Evolutionary conservation across 257 asterid genomes (phyloP).

Genomic region (Mitragyna speciosa): DNA sequence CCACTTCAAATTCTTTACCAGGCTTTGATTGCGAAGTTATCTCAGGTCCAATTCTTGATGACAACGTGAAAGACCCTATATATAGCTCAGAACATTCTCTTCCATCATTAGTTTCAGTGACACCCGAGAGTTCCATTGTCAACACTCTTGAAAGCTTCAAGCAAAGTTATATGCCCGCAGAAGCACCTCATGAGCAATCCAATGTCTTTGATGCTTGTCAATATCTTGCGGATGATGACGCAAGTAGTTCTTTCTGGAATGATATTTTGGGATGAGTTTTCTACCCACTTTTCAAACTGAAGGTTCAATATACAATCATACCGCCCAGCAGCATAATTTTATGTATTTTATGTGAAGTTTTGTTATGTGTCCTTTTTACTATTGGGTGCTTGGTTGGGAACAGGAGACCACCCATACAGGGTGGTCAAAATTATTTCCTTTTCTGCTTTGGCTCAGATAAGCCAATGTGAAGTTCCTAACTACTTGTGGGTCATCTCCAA

Average conservation of each 20-base stretch:
- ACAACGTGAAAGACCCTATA: neutral
- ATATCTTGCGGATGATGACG: slow-evolving; percentile 38
- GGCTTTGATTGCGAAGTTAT: slow-evolving; percentile 13
- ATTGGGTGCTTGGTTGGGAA: neutral
- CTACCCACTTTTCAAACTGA: neutral
- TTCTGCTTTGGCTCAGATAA: neutral
- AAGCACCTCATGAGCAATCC: slow-evolving; percentile 2
- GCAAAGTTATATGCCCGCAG: slow-evolving; percentile 1
- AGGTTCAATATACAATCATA: neutral
- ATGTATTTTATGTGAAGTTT: neutral
- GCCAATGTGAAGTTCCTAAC: neutral
- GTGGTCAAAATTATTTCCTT: slow-evolving; percentile 2
- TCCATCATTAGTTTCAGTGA: slow-evolving; percentile 38
- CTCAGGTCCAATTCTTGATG: slow-evolving; percentile 8
- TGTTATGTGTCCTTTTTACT: neutral
- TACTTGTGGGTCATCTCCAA: neutral
- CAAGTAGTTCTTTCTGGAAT: slow-evolving; percentile 44
- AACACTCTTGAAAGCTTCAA: slow-evolving; percentile 15
- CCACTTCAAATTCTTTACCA: slow-evolving; percentile 16
- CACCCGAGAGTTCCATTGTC: slow-evolving; percentile 27
- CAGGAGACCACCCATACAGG: neutral
- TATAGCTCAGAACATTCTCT: slow-evolving; percentile 31
- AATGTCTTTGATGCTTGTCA: slow-evolving; percentile 19
- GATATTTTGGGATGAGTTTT: slow-evolving; percentile 31
- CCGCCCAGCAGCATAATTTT: neutral